Conservation (phyloP, 306 rosid genomes). For the Rosa multiflora region DNA sequence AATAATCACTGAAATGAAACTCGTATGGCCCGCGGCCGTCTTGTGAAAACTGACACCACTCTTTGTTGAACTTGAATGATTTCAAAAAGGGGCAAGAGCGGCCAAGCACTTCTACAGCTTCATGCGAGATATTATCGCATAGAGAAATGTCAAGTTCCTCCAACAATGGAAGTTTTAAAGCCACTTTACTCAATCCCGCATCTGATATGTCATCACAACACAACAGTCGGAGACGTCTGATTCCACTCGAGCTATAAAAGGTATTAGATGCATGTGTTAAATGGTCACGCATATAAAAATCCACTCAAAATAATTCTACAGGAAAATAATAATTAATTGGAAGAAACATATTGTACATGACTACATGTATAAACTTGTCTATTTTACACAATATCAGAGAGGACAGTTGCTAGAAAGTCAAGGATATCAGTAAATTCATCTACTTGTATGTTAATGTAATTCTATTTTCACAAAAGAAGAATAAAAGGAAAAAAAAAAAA, state of each 20-base stretch:
- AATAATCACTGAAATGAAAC: neutral
- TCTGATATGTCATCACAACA: slow-evolving; percentile 41
- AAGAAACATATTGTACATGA: no score
- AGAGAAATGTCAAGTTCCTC: slow-evolving; percentile 60
- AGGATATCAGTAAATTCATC: no score
- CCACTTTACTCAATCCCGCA: slow-evolving; percentile 42
- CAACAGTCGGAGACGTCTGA: slow-evolving; percentile 41
- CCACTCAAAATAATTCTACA: no score
- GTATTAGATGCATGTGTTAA: no score
- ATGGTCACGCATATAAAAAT: no score
- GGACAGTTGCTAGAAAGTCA: no score
- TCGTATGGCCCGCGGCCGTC: neutral
- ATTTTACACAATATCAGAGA: no score
- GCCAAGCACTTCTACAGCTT: slow-evolving; percentile 44
- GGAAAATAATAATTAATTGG: no score
- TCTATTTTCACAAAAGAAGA: no score
- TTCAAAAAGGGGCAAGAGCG: slow-evolving; percentile 45
- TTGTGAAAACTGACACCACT: neutral
- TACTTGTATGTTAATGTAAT: no score
- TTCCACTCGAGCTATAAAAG: slow-evolving; percentile 36
- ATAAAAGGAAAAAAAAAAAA: no score
- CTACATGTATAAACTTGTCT: no score
- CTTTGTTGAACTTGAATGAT: slow-evolving; percentile 40
- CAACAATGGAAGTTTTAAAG: slow-evolving; percentile 38
- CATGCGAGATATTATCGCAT: slow-evolving; percentile 22